Evolutionary conservation across 2,329 filamentous ascomycete species (phyloP), one percentile per base, ranked within the genome.

Genomic region (Thelonectria rubi): DNA sequence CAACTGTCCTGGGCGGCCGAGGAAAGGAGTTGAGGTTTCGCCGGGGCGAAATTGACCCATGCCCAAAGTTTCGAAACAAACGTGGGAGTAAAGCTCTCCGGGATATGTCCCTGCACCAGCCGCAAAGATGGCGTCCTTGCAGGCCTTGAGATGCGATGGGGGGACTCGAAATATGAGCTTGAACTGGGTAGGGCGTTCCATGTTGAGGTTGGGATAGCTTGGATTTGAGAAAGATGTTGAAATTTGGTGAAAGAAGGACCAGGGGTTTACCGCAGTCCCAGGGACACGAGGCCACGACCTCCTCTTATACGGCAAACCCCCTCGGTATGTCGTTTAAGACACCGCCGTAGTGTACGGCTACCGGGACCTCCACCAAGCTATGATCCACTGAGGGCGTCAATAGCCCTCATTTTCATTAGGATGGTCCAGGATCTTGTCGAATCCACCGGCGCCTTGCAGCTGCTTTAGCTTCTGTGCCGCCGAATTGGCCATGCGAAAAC

Each of bases 121-220:
- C 11, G 18, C 20, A 18, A 46, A 46, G 9, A 46, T 20, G 18
- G 43, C 43, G 2, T 46, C 43, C 24, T 46, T 46, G 20, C 43
- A 46, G 14, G 12, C 43, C 20, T 26, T 20, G 21, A 46, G 43
- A 14, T 46, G 43, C 11, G 43, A 46, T 14, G 43, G 43, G 20
- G 43, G 43, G 5, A 46, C 43, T 24, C 43, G 43, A 18, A 46
- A 46, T 11, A 46, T 46, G 21, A 46, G 43, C 20, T 46, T 46
- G 43, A 46, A 46, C 12, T 46, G 43, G 9, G 39, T 11, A 7
- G 34, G 34, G 34, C 15, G 11, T 6, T 14, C 34, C 34, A 37
- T 37, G 11, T 6, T 37, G 12, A 30, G 26, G 7, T 30, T 30
- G 26, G 8, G 26, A 30, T 2, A 9, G 26, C 10, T 30, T 5